Conservation (phyloP, 2,329 filamentous ascomycete species). For the Sporothrix curviconia region DNA sequence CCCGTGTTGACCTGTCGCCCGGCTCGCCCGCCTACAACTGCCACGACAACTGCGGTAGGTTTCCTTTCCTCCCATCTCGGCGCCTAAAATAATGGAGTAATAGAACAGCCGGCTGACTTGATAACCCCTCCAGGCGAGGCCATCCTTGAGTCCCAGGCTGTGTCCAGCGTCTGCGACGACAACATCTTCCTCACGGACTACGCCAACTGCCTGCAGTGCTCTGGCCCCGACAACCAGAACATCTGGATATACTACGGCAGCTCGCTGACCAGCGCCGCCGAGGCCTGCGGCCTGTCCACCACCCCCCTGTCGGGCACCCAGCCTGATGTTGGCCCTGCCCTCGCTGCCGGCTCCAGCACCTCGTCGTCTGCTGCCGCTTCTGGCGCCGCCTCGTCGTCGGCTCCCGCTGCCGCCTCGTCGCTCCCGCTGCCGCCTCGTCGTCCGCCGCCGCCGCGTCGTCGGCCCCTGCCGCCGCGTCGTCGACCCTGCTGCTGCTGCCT, state of each 20-base stretch:
- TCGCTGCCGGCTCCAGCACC: neutral
- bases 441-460: neutral
- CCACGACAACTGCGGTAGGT: constrained; percentile 38
- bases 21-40: constrained; percentile 37
- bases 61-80: neutral
- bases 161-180: constrained; percentile 30
- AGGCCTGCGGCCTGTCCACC: constrained; percentile 24
- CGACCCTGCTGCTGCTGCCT: constrained; percentile 4
- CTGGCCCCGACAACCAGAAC: constrained; percentile 32
- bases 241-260: constrained; percentile 37
- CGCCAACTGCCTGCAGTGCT: constrained; percentile 34
- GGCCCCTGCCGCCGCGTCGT: neutral
- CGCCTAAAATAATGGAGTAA: too few relatives aligned
- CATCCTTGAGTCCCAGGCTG: constrained; percentile 27
- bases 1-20: constrained; percentile 28
- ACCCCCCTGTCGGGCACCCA: constrained; percentile 20
- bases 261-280: constrained; percentile 26
- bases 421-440: constrained; percentile 8
- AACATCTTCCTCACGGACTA: constrained; percentile 34
- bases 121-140: constrained; percentile 26
- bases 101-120: neutral
- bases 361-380: too few relatives aligned
- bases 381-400: neutral
- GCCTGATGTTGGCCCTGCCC: constrained; percentile 2
- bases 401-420: neutral